Conservation (phyloP, 2,329 filamentous ascomycete species). For the Botrytis aclada region DNA sequence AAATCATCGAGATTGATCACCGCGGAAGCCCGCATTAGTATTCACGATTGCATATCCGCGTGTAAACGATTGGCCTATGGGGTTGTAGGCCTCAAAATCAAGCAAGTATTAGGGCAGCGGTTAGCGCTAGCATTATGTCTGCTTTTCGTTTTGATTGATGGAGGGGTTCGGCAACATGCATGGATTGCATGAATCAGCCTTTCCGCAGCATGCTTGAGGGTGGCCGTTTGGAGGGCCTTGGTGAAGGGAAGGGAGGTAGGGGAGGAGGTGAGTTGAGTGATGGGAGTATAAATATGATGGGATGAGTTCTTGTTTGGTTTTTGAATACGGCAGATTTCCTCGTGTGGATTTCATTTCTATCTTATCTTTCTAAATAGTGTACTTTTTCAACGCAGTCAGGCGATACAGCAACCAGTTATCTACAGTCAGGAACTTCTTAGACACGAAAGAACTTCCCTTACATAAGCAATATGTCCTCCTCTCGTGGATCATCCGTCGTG, state of each 20-base stretch:
- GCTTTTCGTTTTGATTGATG: neutral
- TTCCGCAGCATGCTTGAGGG: neutral
- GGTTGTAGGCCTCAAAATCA: neutral
- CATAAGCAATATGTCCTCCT: neutral
- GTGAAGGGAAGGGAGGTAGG: neutral
- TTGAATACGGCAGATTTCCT: neutral
- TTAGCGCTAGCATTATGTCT: neutral
- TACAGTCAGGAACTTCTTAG: neutral
- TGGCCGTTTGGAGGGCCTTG: neutral
- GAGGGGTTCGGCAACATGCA: neutral
- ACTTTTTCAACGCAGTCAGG: neutral
- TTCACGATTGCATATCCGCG: neutral
- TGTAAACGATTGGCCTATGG: neutral
- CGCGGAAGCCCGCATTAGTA: neutral
- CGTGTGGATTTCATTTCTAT: neutral
- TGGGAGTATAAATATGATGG: neutral
- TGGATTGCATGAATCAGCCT: neutral
- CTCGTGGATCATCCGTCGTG: neutral
- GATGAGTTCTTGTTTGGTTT: neutral
- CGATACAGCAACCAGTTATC: neutral
- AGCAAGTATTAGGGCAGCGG: neutral
- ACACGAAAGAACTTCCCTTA: neutral
- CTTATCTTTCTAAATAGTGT: neutral
- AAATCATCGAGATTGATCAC: neutral
- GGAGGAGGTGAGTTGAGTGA: neutral